A percentile compares a stretch with the other conserved stretches of the same genome.
Conservation (phyloP, 805 yeast genomes). For the Schizosaccharomyces japonicus region DNA sequence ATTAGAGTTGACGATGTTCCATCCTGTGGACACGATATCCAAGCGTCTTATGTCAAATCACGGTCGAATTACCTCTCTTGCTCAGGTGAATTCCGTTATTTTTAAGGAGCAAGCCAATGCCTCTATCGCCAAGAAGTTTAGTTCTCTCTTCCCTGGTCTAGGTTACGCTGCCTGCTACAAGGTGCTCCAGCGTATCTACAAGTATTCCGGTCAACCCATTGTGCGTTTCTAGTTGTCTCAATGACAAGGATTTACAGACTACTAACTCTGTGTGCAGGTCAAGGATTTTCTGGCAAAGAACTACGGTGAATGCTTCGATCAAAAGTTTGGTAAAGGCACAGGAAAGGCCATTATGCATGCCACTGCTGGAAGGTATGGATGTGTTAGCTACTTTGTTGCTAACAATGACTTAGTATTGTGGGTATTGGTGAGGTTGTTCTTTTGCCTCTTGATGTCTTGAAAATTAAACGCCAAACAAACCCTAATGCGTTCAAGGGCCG, state of each 20-base stretch:
- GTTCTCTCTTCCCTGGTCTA: constrained; percentile 86
- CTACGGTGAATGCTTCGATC: constrained; percentile 46
- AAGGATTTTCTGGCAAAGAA: constrained; percentile 69
- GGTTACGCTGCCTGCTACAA: constrained; percentile 97
- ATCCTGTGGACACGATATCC: constrained; percentile 90
- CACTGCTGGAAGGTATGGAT: constrained; percentile 80
- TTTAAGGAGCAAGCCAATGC: constrained; percentile 61
- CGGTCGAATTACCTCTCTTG: constrained; percentile 38
- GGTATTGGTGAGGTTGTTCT: constrained; percentile 95
- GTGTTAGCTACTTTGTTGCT: constrained; percentile 95
- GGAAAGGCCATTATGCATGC: constrained; percentile 96
- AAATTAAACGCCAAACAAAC: constrained; percentile 96
- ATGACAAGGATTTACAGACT: too few species aligned
- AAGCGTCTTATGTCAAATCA: constrained; percentile 82
- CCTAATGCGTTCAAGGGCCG: constrained; percentile 99
- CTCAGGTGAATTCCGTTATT: constrained; percentile 62
- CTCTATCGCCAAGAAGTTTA: constrained; percentile 42
- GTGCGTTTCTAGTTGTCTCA: too few species aligned
- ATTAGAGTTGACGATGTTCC: constrained; percentile 88
- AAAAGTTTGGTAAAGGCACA: constrained; percentile 67
- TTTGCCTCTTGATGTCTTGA: constrained; percentile 84
- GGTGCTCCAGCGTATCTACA: constrained; percentile 87
- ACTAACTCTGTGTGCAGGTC: background rate
- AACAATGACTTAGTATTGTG: constrained; percentile 83
- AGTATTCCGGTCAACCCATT: constrained; percentile 97